Evolutionary conservation across 352 stramenopile genomes (phyloP).

Genomic region (Phytophthora lateralis): DNA sequence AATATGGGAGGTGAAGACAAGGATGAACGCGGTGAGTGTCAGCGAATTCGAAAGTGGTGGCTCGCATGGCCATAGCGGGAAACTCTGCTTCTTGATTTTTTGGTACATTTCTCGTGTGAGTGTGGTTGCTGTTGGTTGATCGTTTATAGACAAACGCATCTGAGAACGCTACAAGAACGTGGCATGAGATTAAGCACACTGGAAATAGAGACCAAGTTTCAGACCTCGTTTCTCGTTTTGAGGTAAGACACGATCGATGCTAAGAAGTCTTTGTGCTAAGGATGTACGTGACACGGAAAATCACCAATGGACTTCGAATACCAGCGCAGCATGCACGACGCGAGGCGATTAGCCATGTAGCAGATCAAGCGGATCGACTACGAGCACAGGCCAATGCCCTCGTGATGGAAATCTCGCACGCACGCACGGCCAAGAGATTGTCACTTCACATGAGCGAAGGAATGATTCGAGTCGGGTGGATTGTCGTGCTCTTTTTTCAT

Average conservation of each 20-base stretch:
- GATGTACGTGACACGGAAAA: conserved; percentile 13
- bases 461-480: conserved; percentile 28
- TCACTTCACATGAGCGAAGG: conserved; percentile 22
- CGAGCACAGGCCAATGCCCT: conserved; percentile 24
- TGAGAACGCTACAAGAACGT: conserved; percentile 23
- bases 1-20: neutral
- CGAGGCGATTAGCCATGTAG: conserved; percentile 14
- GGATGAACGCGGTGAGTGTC: neutral
- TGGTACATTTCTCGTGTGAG: neutral
- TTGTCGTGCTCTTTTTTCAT: conserved; percentile 37
- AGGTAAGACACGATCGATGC: neutral
- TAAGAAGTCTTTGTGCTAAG: neutral
- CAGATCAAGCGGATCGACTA: conserved; percentile 20
- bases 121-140: conserved; percentile 1
- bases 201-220: conserved; percentile 7
- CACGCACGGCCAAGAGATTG: conserved; percentile 25
- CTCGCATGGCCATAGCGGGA: neutral
- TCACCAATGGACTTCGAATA: conserved; percentile 6
- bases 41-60: conserved; percentile 25
- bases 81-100: conserved; percentile 15
- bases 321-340: conserved; percentile 1
- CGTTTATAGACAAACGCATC: conserved; percentile 25
- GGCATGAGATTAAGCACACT: conserved; percentile 12
- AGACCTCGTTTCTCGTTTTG: neutral
- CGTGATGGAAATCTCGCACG: conserved; percentile 26